Conservation (phyloP, 257 asterid genomes). For the Paraleonurus japonicus region DNA sequence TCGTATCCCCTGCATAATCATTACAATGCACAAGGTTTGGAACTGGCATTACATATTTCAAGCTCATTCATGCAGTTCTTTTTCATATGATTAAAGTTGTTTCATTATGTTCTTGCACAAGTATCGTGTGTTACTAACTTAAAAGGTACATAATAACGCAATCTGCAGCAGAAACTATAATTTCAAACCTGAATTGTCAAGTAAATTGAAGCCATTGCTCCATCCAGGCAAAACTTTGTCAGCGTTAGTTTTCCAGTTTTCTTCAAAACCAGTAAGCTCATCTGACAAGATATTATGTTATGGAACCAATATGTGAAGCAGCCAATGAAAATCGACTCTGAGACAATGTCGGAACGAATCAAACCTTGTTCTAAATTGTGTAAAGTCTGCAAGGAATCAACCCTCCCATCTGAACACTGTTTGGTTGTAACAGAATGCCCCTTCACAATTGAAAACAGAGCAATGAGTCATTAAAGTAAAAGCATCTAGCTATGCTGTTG, state of each 20-base stretch:
- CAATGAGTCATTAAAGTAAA: neutral
- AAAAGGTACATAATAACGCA: neutral
- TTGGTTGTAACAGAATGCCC: slow-evolving; percentile 77
- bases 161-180: slow-evolving; percentile 1
- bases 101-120: neutral
- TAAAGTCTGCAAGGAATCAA: slow-evolving; percentile 65
- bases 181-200: slow-evolving; percentile 53
- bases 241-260: slow-evolving; percentile 67
- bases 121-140: neutral
- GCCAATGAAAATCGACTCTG: neutral
- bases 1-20: slow-evolving; percentile 38
- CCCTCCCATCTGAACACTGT: slow-evolving; percentile 48
- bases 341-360: neutral
- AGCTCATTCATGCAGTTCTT: neutral
- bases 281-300: slow-evolving; percentile 34
- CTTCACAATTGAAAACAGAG: slow-evolving; percentile 32
- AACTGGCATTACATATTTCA: neutral
- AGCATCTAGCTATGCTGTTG: neutral
- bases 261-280: slow-evolving; percentile 73
- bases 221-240: slow-evolving; percentile 66
- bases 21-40: neutral
- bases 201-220: slow-evolving; percentile 55
- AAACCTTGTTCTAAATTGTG: slow-evolving; percentile 91
- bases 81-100: neutral
- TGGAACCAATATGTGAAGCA: neutral